Evolutionary conservation across 805 yeast genomes (phyloP), one percentile per base, ranked within the genome.

Genomic region (Cyberlindnera americana): DNA sequence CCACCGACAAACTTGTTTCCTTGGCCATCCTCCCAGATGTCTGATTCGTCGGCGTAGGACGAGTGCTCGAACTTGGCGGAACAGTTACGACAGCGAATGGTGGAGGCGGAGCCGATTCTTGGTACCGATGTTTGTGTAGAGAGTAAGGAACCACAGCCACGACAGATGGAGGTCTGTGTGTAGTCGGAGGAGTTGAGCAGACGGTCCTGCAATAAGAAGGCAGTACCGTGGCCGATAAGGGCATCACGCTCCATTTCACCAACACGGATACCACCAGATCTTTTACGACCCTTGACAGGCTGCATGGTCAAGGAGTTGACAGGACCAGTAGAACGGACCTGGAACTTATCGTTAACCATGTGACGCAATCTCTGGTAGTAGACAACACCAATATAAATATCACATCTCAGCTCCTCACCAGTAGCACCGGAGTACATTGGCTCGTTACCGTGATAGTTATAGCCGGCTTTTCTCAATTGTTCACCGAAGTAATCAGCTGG

Each of bases 221-320:
- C 89, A 6, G 99, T 84, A 66, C 99, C 99, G 60, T 93, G 99
- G 44, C 98, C 99, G 64, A 93, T 89, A 56, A 93, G 72, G 2
- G 99, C 99, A 75, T 93, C 99, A 70, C 99, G 85, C 69, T 93
- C 99, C 99, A 93, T 93, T 66, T 93, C 99, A 64, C 99, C 99
- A 28, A 93, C 95, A 75, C 99, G 95, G 54, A 93, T 93, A 83
- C 99, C 99, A 68, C 99, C 99, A 50, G 84, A 81, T 70, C 98
- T 81, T 81, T 93, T 93, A 71, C 99, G 83, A 58, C 99, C 99
- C 70, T 93, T 93, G 41, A 93, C 99, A 29, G 99, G 99, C 74
- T 93, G 99, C 97, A 91, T 89, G 14, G 98, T 93, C 62, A 93
- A 75, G 26, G 93, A 78, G 66, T 91, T 91, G 19, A 93, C 98